Base-by-base conservation (phyloP, 495 filamentous ascomycete genomes). In the Penicillium angulare region DNA sequence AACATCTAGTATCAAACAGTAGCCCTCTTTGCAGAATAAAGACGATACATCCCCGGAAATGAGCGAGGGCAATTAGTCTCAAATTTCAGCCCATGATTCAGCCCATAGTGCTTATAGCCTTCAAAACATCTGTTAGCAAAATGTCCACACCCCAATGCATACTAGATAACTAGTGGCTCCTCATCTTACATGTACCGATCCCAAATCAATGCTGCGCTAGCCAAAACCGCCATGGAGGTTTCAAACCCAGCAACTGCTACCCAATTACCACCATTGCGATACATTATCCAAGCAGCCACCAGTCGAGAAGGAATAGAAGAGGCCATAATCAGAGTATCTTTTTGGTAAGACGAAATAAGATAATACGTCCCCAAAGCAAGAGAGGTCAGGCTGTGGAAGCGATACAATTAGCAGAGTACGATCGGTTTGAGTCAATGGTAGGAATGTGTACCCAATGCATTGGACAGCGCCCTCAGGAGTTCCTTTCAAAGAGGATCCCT, bases 271-370 rank as follows among this genome's bases (percentile, higher is more conserved):
- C 51, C 51, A 49, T 49, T 48, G 7, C 47, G 42, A 52, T 54
- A 49, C 41, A 59, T 51, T 0, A 59, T 23, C 15, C 39, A 47
- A 8, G 56, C 51, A 31, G 51, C 56, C 22, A 55, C 31, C 1
- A 59, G 24, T 1, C 56, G 47, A 44, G 47, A 50, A 7, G 56
- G 56, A 10, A 59, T 16, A 0, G 56, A 55, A 24, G 56, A 41
- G 18, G 45, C 43, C 51, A 59, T 59, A 35, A 55, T 49, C 10
- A 43, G 27, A 15, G 31, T 40, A 31, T 59, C 38, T 10, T 43
- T 42, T 43, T 59, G 51, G 43, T 59, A 59, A 6, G 36, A 43
- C 35, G 56, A 50, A 48, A 59, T 54, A 1, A 53, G 47, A 26
- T 50, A 55, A 36, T 50, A 50, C 32, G 56, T 59, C 12, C 56